Base-by-base conservation (phyloP, 2,329 filamentous ascomycete species). In the Anthostomella pinea region DNA sequence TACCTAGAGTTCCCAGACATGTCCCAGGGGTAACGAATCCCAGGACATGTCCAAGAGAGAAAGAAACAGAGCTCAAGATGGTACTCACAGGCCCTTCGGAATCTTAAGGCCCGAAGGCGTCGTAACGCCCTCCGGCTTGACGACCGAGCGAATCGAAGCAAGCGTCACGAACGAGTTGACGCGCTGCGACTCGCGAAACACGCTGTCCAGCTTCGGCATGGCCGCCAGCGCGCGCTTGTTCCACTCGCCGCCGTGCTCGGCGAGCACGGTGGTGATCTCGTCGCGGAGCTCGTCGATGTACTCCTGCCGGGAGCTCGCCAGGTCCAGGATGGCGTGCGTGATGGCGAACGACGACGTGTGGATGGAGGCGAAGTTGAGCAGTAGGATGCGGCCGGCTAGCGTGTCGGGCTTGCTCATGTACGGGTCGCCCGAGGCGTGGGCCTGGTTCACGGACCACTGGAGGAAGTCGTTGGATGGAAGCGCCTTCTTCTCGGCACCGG, bases 271-370 rank as follows among this genome's bases (percentile, higher is more conserved):
- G 9, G 52, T 38, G 17, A 70, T 67, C 51, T 74, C 70, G 13
- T 62, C 53, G 3, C 70, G 62, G 17, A 73, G 52, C 28, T 67
- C 64, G 21, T 69, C 62, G 21, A 73, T 48, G 48, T 66, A 65
- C 39, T 71, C 43, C 4, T 35, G 24, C 14, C 29, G 17, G 5
- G 66, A 16, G 54, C 63, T 28, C 2, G 58, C 60, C 1, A 77
- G 56, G 38, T 76, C 70, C 22, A 66, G 64, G 22, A 77, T 46
- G 7, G 23, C 64, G 43, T 43, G 66, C 2, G 62, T 63, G 5
- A 62, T 44, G 20, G 58, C 42, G 31, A 62, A 56, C n/a, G 59
- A 55, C 3, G 60, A 63, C 2, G 65, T 66, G 40, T 65, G 62
- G 18, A 68, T 64, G 7, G 63, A 54, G 18, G 59, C 60, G 41